A percentile compares a stretch with the other conserved stretches of the same genome.
Evolutionary conservation across 352 stramenopile species (phyloP).

Genomic region (Pelagophyceae sp.): DNA sequence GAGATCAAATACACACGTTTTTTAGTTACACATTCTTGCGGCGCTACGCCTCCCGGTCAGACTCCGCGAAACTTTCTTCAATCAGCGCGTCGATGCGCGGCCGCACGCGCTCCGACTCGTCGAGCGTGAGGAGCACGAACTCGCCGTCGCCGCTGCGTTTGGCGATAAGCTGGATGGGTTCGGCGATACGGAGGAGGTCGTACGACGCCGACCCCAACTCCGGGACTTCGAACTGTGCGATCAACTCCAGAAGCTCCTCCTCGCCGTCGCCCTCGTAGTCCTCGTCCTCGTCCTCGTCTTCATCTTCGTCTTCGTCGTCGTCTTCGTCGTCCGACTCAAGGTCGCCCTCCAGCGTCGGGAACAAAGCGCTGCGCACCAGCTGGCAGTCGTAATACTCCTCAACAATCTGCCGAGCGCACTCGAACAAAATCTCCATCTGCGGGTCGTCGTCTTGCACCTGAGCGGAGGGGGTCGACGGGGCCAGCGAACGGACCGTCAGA

Average conservation of each 20-base stretch:
- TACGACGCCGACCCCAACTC: background rate
- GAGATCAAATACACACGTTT: no score
- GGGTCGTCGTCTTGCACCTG: conserved; percentile 17
- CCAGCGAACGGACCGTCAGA: no score
- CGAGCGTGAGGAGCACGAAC: background rate
- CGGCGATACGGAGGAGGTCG: background rate
- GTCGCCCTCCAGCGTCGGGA: conserved; percentile 1
- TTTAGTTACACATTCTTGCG: no score
- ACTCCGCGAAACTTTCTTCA: background rate
- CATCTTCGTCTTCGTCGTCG: background rate
- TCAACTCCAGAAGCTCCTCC: background rate
- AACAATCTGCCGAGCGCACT: background rate
- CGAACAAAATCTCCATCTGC: conserved; percentile 3
- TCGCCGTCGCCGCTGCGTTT: background rate
- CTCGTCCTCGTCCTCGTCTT: background rate
- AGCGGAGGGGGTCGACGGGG: no score
- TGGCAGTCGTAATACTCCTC: background rate
- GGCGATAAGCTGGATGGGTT: background rate
- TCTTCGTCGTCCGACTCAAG: conserved; percentile 5
- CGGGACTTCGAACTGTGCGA: background rate
- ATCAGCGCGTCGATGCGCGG: background rate
- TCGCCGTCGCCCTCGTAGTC: background rate
- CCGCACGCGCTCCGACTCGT: conserved; percentile 4
- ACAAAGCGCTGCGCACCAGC: background rate
- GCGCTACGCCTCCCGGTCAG: background rate